These are phyloP conservation scores for Leptodontidium sp. DNA, from an alignment of 2,329 filamentous ascomycete genomes.

Conservation along the genomic window DNA sequence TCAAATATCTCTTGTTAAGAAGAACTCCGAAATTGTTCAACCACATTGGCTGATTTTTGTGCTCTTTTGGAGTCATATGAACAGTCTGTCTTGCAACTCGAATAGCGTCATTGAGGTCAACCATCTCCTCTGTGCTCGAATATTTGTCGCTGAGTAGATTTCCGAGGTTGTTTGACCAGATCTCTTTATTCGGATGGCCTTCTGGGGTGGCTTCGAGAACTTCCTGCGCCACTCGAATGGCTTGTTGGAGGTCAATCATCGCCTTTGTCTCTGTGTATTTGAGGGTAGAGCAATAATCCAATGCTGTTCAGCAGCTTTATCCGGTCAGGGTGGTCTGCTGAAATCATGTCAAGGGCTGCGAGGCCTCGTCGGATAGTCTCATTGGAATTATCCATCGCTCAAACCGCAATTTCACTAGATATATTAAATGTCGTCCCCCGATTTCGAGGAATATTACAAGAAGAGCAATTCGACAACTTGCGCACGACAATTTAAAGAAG, in stretches of 20 bases:
- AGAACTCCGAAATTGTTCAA: not conserved
- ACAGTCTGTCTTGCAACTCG: not conserved
- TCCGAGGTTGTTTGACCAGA: not conserved
- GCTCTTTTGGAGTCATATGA: not conserved
- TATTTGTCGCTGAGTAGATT: not conserved
- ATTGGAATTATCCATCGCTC: not conserved
- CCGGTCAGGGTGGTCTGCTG: not conserved
- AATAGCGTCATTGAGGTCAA: not conserved
- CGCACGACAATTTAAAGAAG: not conserved
- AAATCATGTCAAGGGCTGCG: not conserved
- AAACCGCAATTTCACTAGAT: not conserved
- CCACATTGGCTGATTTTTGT: not conserved
- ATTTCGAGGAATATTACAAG: not conserved
- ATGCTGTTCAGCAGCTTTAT: not conserved
- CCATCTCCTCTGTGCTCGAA: not conserved
- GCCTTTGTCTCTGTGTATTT: not conserved
- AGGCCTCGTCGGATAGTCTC: not conserved
- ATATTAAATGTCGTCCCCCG: not conserved
- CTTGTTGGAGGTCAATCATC: not conserved
- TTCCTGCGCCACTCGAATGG: not conserved
- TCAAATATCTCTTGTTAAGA: constrained; percentile 1
- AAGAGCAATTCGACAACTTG: not conserved
- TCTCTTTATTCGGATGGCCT: not conserved
- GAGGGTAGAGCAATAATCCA: not conserved
- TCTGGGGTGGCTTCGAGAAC: not conserved